Base-by-base conservation (phyloP, 1,284 basidiomycete species). In the Bjerkandera adusta region DNA sequence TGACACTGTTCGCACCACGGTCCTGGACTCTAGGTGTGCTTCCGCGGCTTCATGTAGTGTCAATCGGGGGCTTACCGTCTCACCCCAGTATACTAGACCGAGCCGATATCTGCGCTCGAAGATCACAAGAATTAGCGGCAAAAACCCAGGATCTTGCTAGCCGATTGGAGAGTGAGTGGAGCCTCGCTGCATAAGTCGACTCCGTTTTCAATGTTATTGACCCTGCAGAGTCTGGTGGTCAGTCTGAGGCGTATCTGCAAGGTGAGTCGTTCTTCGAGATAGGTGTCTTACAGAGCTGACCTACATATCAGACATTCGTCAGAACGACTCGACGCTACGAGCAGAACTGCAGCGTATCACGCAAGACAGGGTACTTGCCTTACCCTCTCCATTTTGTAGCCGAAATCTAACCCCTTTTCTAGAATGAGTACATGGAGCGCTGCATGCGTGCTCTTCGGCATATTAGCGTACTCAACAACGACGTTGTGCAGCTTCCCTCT, bases 401-500 rank as follows among this genome's bases (percentile, higher is more conserved):
- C 13, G 36, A 27, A 35, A 18, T 35, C 10, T 26, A 33, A 30
- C 43, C 38, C 43, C 48, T 39, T 25, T 24, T 27, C 40, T 52
- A 92, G 89, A 92, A 94, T 60, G 70, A 79, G 11, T 88, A 84
- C 58, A 91, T 88, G 0, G 77, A 81, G 36, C 82, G 85, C 54
- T 81, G 80, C 48, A 73, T 93, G 22, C 64, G 72, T 13, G 71
- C 77, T 6, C 71, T 94, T 1, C 79, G 84, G 15, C 77, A 77
- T 46, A 88, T 94, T 52, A 86, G 87, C 53, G 61, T 72, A 18
- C 70, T 92, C 36, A 92, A 94, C 63, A 81, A 81, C 43, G 81
- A 85, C 45, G 76, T 95, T 26, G 77, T 90, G 3, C 75, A 81
- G 38, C 67, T 94, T 1, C 85, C 88, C 4, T 67, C 76, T 1